Evolutionary conservation across 2,329 filamentous ascomycete genomes (phyloP).

Genomic region (Talaromyces rugulosus): DNA sequence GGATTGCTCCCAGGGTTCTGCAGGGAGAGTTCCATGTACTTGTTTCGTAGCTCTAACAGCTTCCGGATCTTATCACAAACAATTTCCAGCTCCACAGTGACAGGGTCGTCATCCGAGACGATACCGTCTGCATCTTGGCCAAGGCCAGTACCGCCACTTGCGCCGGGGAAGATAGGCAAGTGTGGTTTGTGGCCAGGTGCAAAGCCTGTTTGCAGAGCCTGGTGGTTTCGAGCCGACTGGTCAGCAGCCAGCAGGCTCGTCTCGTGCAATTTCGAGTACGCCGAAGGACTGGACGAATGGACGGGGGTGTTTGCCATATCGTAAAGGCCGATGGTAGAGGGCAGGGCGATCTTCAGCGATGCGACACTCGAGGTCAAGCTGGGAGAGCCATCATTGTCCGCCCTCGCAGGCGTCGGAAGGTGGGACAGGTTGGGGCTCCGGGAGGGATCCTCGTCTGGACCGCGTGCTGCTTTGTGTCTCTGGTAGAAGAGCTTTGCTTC

Average conservation of each 20-base stretch:
- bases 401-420: constrained; percentile 2
- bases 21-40: constrained; percentile 80
- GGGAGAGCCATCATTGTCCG: constrained; percentile 1
- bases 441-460: constrained; percentile 25
- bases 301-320: constrained; percentile 3
- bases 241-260: constrained; percentile 9
- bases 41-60: constrained; percentile 80
- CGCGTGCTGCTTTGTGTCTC: constrained; percentile 60
- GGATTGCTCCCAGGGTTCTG: constrained; percentile 83
- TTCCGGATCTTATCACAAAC: constrained; percentile 91
- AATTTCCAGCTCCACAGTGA: constrained; percentile 75
- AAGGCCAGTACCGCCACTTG: constrained; percentile 56
- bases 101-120: constrained; percentile 68
- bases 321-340: constrained; percentile 8
- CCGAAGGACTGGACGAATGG: constrained; percentile 3
- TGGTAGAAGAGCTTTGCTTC: constrained; percentile 97
- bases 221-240: constrained; percentile 37
- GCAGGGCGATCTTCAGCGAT: constrained; percentile 5
- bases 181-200: constrained; percentile 54
- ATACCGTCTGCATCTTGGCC: constrained; percentile 60
- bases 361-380: constrained; percentile 9
- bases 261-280: constrained; percentile 5
- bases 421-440: constrained; percentile 20
- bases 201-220: constrained; percentile 40
- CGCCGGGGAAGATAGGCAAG: constrained; percentile 51